Evolutionary conservation across 2,329 filamentous ascomycete genomes (phyloP).

Genomic region (Phialophora chinensis): DNA sequence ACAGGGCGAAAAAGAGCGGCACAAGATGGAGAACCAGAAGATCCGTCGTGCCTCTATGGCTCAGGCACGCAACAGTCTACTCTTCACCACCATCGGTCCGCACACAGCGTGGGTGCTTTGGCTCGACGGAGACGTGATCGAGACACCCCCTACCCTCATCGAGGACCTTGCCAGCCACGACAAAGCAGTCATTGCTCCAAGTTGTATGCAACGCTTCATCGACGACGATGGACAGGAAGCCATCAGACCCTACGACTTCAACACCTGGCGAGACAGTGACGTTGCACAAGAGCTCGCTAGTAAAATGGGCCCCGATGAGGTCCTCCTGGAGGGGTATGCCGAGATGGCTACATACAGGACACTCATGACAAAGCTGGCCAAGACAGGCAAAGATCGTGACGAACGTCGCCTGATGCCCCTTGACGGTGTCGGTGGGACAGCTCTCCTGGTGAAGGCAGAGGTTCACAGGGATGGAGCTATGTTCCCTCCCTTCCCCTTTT

Average conservation of each 20-base stretch:
- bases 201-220: constrained; percentile 89
- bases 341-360: constrained; percentile 91
- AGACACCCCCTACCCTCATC: constrained; percentile 82
- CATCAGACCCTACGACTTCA: constrained; percentile 91
- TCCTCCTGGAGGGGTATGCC: constrained; percentile 88
- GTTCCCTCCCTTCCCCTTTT: constrained; percentile 97
- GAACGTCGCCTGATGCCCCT: constrained; percentile 71
- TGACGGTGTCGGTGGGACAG: constrained; percentile 92
- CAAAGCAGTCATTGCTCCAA: constrained; percentile 90
- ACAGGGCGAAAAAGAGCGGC: constrained; percentile 85
- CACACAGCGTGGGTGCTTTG: constrained; percentile 95
- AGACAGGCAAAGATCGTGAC: constrained; percentile 62
- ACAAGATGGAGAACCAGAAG: constrained; percentile 92
- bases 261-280: constrained; percentile 93
- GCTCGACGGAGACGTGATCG: constrained; percentile 90
- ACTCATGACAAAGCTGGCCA: constrained; percentile 84
- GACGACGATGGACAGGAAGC: constrained; percentile 73
- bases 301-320: constrained; percentile 87
- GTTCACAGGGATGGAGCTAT: constrained; percentile 97
- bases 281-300: constrained; percentile 75
- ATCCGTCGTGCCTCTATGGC: constrained; percentile 85
- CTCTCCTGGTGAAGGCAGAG: constrained; percentile 91
- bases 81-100: constrained; percentile 93
- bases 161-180: constrained; percentile 89
- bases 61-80: constrained; percentile 86